These are phyloP conservation scores for Trichoderma koningii DNA, from an alignment of 2,329 filamentous ascomycete genomes.

Conservation along the genomic window DNA sequence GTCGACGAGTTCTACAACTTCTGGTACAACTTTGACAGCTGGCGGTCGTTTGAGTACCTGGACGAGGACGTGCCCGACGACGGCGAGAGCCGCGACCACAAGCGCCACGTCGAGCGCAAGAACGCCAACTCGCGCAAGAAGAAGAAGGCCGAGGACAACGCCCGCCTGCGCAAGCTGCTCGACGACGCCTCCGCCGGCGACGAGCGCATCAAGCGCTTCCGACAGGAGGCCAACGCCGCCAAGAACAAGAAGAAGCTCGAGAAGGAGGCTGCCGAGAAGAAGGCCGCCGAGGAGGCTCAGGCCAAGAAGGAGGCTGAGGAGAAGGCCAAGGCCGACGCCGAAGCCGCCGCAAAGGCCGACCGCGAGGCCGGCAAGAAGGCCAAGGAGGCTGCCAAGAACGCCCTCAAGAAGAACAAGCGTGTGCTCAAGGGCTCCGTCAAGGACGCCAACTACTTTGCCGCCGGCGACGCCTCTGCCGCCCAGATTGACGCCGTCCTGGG, in stretches of 20 bases:
- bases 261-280: conserved; percentile 88
- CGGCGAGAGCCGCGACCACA: conserved; percentile 98
- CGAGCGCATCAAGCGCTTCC: conserved; percentile 97
- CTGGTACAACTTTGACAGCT: conserved; percentile 99
- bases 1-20: conserved; percentile 99
- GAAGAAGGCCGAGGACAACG: conserved; percentile 98
- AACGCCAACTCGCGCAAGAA: conserved; percentile 97
- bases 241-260: conserved; percentile 96
- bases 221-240: conserved; percentile 83
- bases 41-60: conserved; percentile 96
- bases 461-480: conserved; percentile 69
- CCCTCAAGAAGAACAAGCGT: conserved; percentile 99
- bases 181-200: conserved; percentile 83
- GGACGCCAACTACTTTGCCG: conserved; percentile 94
- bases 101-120: conserved; percentile 97
- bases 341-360: conserved; percentile 81
- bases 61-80: conserved; percentile 99
- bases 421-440: conserved; percentile 91
- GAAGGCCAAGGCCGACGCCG: conserved; percentile 76
- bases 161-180: conserved; percentile 84
- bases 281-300: conserved; percentile 79
- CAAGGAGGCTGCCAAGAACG: conserved; percentile 98
- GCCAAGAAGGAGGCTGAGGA: conserved; percentile 83
- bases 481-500: conserved; percentile 81
- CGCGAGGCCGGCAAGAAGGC: conserved; percentile 89